Evolutionary conservation across 2,329 filamentous ascomycete species (phyloP).

Genomic region (Monosporascus sp.): DNA sequence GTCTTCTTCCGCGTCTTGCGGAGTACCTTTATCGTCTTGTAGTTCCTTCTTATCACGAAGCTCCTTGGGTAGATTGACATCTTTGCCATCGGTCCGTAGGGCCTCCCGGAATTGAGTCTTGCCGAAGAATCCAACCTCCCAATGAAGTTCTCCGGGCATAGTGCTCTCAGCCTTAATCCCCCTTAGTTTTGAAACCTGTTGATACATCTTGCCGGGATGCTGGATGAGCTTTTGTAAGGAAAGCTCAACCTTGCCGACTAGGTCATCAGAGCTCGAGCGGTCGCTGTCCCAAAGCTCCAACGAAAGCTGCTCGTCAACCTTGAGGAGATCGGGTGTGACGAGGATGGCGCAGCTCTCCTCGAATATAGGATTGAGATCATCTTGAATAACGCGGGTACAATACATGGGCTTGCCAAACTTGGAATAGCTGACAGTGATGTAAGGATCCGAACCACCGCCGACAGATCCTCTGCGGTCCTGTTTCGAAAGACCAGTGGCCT

Average conservation of each 20-base stretch:
- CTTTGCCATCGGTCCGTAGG: conserved; percentile 80
- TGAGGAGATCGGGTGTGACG: conserved; percentile 84
- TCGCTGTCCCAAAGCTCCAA: conserved; percentile 97
- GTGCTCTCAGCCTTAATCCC: conserved; percentile 77
- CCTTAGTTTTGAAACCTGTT: conserved; percentile 74
- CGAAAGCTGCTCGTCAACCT: conserved; percentile 86
- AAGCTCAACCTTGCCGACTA: conserved; percentile 90
- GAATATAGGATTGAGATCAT: conserved; percentile 89
- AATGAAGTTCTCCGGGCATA: conserved; percentile 92
- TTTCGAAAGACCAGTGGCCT: conserved; percentile 81
- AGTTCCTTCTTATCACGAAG: conserved; percentile 70
- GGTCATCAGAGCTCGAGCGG: conserved; percentile 84
- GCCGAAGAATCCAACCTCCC: conserved; percentile 93
- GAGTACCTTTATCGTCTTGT: conserved; percentile 79
- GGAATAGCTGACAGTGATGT: conserved; percentile 90
- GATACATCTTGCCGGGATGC: conserved; percentile 88
- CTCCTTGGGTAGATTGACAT: conserved; percentile 67
- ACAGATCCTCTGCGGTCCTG: conserved; percentile 78
- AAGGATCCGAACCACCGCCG: conserved; percentile 87
- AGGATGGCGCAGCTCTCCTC: conserved; percentile 81
- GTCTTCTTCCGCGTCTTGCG: conserved; percentile 71
- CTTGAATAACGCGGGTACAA: conserved; percentile 91
- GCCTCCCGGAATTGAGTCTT: conserved; percentile 85
- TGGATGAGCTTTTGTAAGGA: conserved; percentile 94
- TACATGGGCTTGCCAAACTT: conserved; percentile 98